phyloP scores from a whole-genome alignment of 1,284 basidiomycete genomes.

The Irpex sp. region DNA sequence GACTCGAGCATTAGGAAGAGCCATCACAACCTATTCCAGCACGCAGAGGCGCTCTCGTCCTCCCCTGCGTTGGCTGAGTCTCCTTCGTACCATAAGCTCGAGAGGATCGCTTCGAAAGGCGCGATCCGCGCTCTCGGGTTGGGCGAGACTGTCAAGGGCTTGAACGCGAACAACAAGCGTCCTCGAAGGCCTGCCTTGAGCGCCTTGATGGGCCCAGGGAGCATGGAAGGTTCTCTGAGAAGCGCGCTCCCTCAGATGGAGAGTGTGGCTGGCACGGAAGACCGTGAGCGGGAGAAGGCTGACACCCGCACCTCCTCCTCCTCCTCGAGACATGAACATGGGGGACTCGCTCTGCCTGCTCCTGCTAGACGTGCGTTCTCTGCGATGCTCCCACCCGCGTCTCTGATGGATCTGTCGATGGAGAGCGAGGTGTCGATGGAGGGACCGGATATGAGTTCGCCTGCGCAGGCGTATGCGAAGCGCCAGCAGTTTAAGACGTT shows the following conservation, averaged over 20 bases:
- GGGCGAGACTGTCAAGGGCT: constrained; percentile 44
- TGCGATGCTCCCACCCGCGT: constrained; percentile 55
- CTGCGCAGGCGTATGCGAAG: constrained; percentile 72
- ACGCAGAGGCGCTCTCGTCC: constrained; percentile 36
- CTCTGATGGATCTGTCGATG: constrained; percentile 29
- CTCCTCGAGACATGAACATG: too few relatives aligned
- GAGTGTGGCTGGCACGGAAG: constrained; percentile 27
- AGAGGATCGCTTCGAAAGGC: constrained; percentile 43
- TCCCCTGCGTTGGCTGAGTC: constrained; percentile 64
- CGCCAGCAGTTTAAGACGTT: constrained; percentile 72
- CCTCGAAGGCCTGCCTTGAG: constrained; percentile 64
- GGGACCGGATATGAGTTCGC: constrained; percentile 62
- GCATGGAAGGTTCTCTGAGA: constrained; percentile 22
- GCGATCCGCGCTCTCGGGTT: constrained; percentile 42
- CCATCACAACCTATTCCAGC: constrained; percentile 20
- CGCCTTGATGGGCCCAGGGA: constrained; percentile 50
- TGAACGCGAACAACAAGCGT: constrained; percentile 48
- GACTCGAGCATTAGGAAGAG: neutral
- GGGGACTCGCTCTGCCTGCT: constrained; percentile 21
- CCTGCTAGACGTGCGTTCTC: constrained; percentile 71
- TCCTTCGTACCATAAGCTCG: constrained; percentile 61
- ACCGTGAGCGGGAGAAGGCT: neutral
- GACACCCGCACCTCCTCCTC: constrained; percentile 14
- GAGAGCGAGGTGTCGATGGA: constrained; percentile 31
- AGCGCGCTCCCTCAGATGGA: constrained; percentile 15